Evolutionary conservation across 2,329 filamentous ascomycete species (phyloP).

Genomic region (Calonectria pauciramosa): DNA sequence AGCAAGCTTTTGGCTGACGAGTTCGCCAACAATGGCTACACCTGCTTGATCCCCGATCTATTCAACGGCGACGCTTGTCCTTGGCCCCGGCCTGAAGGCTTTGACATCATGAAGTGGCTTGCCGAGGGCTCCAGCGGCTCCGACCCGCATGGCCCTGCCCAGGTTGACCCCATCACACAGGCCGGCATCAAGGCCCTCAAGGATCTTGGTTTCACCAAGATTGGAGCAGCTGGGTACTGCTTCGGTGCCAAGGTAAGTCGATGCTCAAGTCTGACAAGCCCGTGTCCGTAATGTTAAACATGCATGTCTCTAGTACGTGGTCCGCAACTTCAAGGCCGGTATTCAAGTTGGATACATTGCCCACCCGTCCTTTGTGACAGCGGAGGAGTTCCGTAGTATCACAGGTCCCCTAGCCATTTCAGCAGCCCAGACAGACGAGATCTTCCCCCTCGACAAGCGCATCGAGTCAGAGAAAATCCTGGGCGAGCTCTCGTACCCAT

Average conservation of each 20-base stretch:
- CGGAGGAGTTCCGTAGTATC: slow-evolving; percentile 74
- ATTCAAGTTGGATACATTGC: slow-evolving; percentile 73
- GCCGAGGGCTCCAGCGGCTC: slow-evolving; percentile 59
- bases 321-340: slow-evolving; percentile 71
- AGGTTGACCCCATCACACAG: slow-evolving; percentile 52
- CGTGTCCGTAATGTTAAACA: background rate
- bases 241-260: background rate
- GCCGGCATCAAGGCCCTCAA: slow-evolving; percentile 67
- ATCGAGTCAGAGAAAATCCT: slow-evolving; percentile 72
- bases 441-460: slow-evolving; percentile 72
- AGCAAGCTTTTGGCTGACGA: slow-evolving; percentile 57
- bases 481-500: slow-evolving; percentile 65
- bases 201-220: slow-evolving; percentile 33
- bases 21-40: slow-evolving; percentile 55
- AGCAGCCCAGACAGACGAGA: slow-evolving; percentile 73
- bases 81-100: slow-evolving; percentile 40
- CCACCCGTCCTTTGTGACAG: slow-evolving; percentile 73
- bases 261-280: background rate
- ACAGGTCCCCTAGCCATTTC: slow-evolving; percentile 77
- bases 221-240: background rate
- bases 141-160: slow-evolving; percentile 56
- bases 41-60: slow-evolving; percentile 53
- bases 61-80: slow-evolving; percentile 53
- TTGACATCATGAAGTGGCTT: slow-evolving; percentile 52
- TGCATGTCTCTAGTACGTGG: slow-evolving; percentile 69